A percentile compares a stretch with the other conserved stretches of the same genome.
Evolutionary conservation across 192 early-diverging fungal genomes (phyloP).

Genomic region (Helicostylum pulchrum): DNA sequence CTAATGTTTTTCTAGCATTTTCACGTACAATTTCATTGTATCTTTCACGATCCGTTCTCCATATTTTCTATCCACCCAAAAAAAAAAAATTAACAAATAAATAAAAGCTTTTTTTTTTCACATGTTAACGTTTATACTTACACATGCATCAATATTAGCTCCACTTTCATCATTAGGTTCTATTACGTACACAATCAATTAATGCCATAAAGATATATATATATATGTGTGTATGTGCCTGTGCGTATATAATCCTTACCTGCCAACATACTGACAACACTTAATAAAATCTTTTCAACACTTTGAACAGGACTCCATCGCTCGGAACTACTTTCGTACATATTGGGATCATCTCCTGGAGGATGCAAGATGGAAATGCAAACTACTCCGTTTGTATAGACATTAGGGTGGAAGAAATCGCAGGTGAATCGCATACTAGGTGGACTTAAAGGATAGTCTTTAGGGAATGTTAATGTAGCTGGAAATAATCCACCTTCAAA

Average conservation of each 20-base stretch:
- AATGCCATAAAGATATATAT: constrained; percentile 3
- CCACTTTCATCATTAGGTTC: constrained; percentile 99
- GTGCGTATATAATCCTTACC: too few species aligned
- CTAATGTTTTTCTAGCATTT: constrained; percentile 78
- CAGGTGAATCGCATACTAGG: constrained; percentile 97
- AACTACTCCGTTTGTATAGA: constrained; percentile 93
- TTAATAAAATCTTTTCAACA: constrained; percentile 96
- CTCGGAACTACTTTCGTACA: constrained; percentile 95
- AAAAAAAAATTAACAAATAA: constrained; percentile 13
- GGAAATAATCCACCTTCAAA: constrained; percentile 95
- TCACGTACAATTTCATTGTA: constrained; percentile 80
- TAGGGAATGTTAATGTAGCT: constrained; percentile 83
- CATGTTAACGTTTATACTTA: constrained; percentile 36
- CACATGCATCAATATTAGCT: constrained; percentile 96
- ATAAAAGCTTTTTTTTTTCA: background rate
- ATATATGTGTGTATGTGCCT: background rate
- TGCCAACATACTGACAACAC: constrained; percentile 93
- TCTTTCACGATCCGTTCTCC: constrained; percentile 75
- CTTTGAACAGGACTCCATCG: constrained; percentile 97
- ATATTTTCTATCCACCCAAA: constrained; percentile 69
- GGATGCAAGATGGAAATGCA: constrained; percentile 98
- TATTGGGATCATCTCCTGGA: constrained; percentile 96
- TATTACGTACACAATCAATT: constrained; percentile 8
- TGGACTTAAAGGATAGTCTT: constrained; percentile 94
- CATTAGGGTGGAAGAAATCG: constrained; percentile 94